Evolutionary conservation across 2,329 filamentous ascomycete genomes (phyloP).

Genomic region (Fusarium nygamai): DNA sequence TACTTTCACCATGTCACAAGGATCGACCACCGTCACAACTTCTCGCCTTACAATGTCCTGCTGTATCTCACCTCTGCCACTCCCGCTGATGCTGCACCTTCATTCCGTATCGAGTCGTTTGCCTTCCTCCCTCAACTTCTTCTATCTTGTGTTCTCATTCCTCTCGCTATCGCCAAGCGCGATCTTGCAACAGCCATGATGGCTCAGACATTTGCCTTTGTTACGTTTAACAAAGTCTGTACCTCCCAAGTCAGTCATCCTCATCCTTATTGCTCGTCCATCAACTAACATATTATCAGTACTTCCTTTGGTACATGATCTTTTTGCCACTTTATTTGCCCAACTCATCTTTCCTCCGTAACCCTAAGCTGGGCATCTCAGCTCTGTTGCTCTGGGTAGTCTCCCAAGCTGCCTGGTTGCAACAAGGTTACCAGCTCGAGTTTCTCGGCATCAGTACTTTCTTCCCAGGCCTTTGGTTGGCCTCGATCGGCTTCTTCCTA

Average conservation of each 20-base stretch:
- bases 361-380: slow-evolving; percentile 67
- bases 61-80: slow-evolving; percentile 85
- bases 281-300: slow-evolving; percentile 63
- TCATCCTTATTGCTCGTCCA: neutral
- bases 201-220: slow-evolving; percentile 96
- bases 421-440: slow-evolving; percentile 79
- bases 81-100: slow-evolving; percentile 47
- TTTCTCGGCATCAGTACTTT: slow-evolving; percentile 87
- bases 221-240: slow-evolving; percentile 98
- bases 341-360: slow-evolving; percentile 74
- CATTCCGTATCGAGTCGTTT: slow-evolving; percentile 73
- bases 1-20: slow-evolving; percentile 93
- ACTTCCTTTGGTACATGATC: slow-evolving; percentile 98
- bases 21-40: slow-evolving; percentile 97
- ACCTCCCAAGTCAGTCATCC: slow-evolving; percentile 82
- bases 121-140: slow-evolving; percentile 91
- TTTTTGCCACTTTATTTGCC: slow-evolving; percentile 93
- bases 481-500: slow-evolving; percentile 81
- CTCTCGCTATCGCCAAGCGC: slow-evolving; percentile 79
- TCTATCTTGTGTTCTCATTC: slow-evolving; percentile 80
- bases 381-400: slow-evolving; percentile 79
- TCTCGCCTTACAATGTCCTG: slow-evolving; percentile 93
- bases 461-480: slow-evolving; percentile 81
- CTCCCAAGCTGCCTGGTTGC: slow-evolving; percentile 80
- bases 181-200: slow-evolving; percentile 87